These are phyloP conservation scores for Hibiscus trionum DNA, from an alignment of 345 rosid genomes.

Conservation along the genomic window DNA sequence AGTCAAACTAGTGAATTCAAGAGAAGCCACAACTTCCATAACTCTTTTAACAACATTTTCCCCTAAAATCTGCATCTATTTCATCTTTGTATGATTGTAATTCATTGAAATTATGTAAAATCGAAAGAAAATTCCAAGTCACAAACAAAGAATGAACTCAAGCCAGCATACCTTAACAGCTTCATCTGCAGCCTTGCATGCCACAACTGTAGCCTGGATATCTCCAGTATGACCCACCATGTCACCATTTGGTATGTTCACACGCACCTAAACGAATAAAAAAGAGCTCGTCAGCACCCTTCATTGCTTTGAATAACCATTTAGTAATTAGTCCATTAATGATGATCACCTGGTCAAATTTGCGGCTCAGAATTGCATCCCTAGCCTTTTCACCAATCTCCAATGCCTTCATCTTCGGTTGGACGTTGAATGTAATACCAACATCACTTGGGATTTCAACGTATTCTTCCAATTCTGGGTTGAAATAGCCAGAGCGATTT, in stretches of 20 bases:
- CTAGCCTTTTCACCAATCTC: conserved; percentile 89
- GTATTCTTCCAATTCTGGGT: conserved; percentile 68
- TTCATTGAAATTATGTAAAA: not conserved
- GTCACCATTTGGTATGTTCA: conserved; percentile 86
- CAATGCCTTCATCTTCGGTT: conserved; percentile 90
- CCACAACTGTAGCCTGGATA: conserved; percentile 70
- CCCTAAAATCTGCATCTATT: not conserved
- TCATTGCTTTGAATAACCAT: not conserved
- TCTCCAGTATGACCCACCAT: conserved; percentile 99
- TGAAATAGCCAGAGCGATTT: conserved; percentile 85
- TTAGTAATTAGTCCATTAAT: conserved; percentile 1
- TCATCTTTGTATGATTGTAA: not conserved
- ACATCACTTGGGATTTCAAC: conserved; percentile 92
- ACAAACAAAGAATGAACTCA: not conserved
- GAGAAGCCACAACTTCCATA: not conserved
- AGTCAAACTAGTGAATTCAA: not conserved
- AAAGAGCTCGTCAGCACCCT: not conserved
- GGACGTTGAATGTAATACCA: conserved; percentile 84
- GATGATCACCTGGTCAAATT: conserved; percentile 69
- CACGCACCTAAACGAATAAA: conserved; percentile 53
- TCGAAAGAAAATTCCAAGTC: not conserved
- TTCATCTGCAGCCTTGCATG: conserved; percentile 84
- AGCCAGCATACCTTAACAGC: conserved; percentile 68
- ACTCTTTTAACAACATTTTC: not conserved
- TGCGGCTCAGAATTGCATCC: conserved; percentile 77